These are phyloP conservation scores for Candida wancherniae DNA, from an alignment of 805 yeast species.

Conservation along the genomic window DNA sequence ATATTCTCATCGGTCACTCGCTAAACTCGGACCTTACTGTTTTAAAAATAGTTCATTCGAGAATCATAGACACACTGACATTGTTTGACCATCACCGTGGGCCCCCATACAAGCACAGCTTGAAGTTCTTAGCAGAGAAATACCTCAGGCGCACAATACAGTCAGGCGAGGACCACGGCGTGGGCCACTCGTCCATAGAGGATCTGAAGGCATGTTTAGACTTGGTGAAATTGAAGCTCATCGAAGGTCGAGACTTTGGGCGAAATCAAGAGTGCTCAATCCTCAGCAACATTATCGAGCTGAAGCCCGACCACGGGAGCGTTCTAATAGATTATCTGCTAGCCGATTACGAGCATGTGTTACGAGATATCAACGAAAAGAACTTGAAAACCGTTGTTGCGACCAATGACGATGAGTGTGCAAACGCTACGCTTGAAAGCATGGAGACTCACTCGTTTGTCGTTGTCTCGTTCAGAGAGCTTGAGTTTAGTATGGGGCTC, in stretches of 20 bases:
- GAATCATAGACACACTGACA: slow-evolving; percentile 74
- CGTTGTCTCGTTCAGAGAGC: slow-evolving; percentile 53
- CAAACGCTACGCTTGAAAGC: slow-evolving; percentile 36
- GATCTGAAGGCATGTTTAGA: slow-evolving; percentile 81
- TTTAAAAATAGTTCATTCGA: slow-evolving; percentile 65
- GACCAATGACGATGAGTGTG: slow-evolving; percentile 55
- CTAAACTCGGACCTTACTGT: slow-evolving; percentile 77
- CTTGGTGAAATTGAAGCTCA: slow-evolving; percentile 62
- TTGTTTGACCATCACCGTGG: slow-evolving; percentile 80
- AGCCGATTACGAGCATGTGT: slow-evolving; percentile 14
- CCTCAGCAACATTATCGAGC: slow-evolving; percentile 7
- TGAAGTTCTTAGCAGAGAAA: slow-evolving; percentile 61
- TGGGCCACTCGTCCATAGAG: slow-evolving; percentile 75
- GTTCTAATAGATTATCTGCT: slow-evolving; percentile 26
- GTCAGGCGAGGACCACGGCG: slow-evolving; percentile 50
- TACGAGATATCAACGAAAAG: slow-evolving; percentile 8
- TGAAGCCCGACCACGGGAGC: slow-evolving; percentile 13
- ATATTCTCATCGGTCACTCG: slow-evolving; percentile 84
- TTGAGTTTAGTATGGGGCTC: slow-evolving; percentile 42
- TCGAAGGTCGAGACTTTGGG: slow-evolving; percentile 67
- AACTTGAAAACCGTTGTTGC: slow-evolving; percentile 36
- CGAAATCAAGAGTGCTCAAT: slow-evolving; percentile 16
- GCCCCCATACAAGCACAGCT: slow-evolving; percentile 72
- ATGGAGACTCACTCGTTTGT: slow-evolving; percentile 41
- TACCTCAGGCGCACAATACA: slow-evolving; percentile 62